These are phyloP conservation scores for Centrapalus pauciflorus DNA, from an alignment of 129 eudicot genomes.

Conservation along the genomic window DNA sequence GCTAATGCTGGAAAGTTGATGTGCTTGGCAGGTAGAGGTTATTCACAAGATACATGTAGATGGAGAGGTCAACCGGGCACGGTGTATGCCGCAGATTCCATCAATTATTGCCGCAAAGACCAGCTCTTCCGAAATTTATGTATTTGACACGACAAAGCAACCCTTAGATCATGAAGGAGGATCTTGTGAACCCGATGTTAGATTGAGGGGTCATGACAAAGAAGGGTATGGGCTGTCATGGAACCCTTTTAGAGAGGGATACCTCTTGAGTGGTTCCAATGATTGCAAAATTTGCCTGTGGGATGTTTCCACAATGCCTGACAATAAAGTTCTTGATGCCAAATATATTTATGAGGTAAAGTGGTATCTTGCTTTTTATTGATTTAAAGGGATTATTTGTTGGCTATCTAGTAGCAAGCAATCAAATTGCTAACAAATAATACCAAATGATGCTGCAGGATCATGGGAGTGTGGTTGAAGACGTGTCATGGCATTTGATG, in stretches of 20 bases:
- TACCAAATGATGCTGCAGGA: constrained; percentile 36
- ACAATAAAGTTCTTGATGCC: constrained; percentile 63
- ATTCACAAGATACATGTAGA: constrained; percentile 72
- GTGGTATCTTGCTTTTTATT: background rate
- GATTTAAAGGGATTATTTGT: background rate
- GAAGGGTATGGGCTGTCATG: constrained; percentile 97
- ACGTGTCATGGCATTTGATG: constrained; percentile 88
- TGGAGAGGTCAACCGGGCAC: constrained; percentile 94
- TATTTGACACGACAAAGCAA: constrained; percentile 58
- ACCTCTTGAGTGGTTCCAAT: constrained; percentile 84
- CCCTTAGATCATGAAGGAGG: constrained; percentile 41
- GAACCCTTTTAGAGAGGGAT: constrained; percentile 80
- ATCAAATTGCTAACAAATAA: background rate
- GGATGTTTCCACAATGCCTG: constrained; percentile 78
- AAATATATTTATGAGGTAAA: constrained; percentile 49
- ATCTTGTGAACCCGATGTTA: constrained; percentile 69
- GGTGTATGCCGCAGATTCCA: constrained; percentile 74
- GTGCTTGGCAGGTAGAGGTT: constrained; percentile 58
- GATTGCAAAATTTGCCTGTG: constrained; percentile 86
- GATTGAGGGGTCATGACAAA: constrained; percentile 81
- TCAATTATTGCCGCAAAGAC: constrained; percentile 88
- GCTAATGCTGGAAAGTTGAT: background rate
- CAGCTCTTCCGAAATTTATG: constrained; percentile 60
- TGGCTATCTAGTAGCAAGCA: background rate
- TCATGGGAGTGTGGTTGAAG: constrained; percentile 76